Evolutionary conservation across 352 stramenopile genomes (phyloP), one percentile per base, ranked within the genome.

Genomic region (Pythium aphanidermatum): DNA sequence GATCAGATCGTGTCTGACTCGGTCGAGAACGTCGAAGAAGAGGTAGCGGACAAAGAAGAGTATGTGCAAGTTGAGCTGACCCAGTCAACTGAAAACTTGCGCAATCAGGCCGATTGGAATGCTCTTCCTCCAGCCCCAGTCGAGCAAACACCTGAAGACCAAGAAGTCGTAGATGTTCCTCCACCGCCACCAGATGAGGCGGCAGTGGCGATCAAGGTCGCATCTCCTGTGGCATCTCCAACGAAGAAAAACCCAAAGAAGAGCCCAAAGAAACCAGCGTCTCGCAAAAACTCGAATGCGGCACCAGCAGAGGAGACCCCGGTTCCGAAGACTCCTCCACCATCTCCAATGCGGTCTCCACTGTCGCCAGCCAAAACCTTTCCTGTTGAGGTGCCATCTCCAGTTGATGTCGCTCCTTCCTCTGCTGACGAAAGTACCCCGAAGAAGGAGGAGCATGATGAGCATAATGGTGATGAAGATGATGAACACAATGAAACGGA

Each of bases 31-130:
- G 46, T 69, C 2, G 46, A 67, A 33, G 61, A 65, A 38, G 49
- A 70, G 25, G 31, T 33, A 6, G 53, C 27, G 5, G 69, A 82
- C 28, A 71, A 72, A 30, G 75, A 87, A 10, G 72, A 83, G 38
- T 87, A 81, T 41, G 72, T 87, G 16, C 62, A 83, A 21, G 72
- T 87, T 34, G 73, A 87, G 5, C 54, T 87, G 34, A 83, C 75
- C 6, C 60, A 62, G 34, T 74, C 64, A 19, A 74, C 60, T 1
- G 63, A 73, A 35, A 64, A 60, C 27, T 26, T 70, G 10, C 63
- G 63, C 23, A 25, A 61, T 26, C 45, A 61, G 34, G 51, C 46
- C 1, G 44, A 49, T 23, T 61, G 53, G 53, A 61, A 55, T 25
- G 46, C 31, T 9, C 17, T 46, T 10, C 45, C 39, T 13, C 4